Evolutionary conservation across 306 rosid genomes (phyloP).

Genomic region (Citrullus colocynthis): DNA sequence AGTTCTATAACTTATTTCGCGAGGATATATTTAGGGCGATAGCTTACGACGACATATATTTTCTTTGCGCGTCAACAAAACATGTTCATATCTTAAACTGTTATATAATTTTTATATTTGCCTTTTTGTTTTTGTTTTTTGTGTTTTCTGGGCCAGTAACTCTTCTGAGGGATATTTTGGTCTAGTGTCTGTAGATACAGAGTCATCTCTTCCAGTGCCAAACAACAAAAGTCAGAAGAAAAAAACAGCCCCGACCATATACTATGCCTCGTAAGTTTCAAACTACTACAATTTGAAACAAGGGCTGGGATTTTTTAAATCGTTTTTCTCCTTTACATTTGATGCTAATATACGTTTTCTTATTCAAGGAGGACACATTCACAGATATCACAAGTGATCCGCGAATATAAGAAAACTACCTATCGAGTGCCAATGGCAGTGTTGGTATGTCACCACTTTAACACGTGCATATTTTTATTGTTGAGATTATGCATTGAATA

Average conservation of each 20-base stretch:
- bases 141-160: not conserved
- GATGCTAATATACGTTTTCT: not conserved
- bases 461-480: not conserved
- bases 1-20: not conserved
- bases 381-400: conserved; percentile 78
- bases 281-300: not conserved
- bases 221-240: conserved; percentile 46
- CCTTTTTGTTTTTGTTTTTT: not conserved
- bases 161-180: not conserved
- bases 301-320: not conserved
- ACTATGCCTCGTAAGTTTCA: conserved; percentile 67
- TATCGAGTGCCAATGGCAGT: conserved; percentile 89
- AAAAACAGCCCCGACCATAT: conserved; percentile 53
- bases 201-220: conserved; percentile 22
- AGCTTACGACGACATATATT: not conserved
- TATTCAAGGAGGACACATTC: conserved; percentile 85
- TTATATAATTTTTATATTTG: not conserved
- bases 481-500: not conserved
- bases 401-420: conserved; percentile 68
- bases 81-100: not conserved
- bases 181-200: conserved; percentile 28
- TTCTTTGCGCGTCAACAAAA: not conserved
- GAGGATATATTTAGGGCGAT: not conserved
- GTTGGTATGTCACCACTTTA: conserved; percentile 46
- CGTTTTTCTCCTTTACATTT: not conserved